Evolutionary conservation across 768 basidiomycete genomes (phyloP).

Genomic region (Amanita fuliginea): DNA sequence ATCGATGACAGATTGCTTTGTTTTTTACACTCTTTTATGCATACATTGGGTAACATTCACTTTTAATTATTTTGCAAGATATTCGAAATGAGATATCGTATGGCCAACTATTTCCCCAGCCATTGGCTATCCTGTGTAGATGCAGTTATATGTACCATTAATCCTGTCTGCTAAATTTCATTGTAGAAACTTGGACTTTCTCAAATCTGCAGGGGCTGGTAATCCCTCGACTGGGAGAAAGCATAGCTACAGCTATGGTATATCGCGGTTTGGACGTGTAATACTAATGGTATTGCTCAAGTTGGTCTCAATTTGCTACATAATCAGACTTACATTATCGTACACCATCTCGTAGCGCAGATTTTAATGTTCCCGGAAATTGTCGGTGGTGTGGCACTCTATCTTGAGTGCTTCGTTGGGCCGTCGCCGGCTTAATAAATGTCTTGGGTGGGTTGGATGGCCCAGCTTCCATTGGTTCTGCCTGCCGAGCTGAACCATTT

Average conservation of each 20-base stretch:
- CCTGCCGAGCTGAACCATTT: constrained; percentile 2
- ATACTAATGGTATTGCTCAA: background rate
- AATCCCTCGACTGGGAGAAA: background rate
- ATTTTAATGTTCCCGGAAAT: constrained; percentile 5
- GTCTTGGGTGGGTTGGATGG: background rate
- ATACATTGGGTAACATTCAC: constrained; percentile 12
- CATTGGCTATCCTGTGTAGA: constrained; percentile 14
- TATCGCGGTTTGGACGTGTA: background rate
- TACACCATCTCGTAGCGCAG: constrained; percentile 4
- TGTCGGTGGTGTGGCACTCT: constrained; percentile 4
- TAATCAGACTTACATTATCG: background rate
- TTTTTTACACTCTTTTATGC: constrained; percentile 3
- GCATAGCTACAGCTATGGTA: background rate
- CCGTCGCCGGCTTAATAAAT: background rate
- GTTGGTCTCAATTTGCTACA: background rate
- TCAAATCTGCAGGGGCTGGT: background rate
- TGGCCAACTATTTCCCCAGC: background rate
- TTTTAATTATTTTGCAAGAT: constrained; percentile 6
- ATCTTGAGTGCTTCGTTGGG: background rate
- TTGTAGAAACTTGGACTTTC: background rate
- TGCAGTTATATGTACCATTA: constrained; percentile 9
- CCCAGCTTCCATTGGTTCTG: background rate
- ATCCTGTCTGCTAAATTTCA: constrained; percentile 4
- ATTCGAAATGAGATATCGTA: constrained; percentile 1
- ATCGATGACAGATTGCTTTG: constrained; percentile 31